Base-by-base conservation (phyloP, 2,329 filamentous ascomycete species). In the Graphiopsis chlorocephala region DNA sequence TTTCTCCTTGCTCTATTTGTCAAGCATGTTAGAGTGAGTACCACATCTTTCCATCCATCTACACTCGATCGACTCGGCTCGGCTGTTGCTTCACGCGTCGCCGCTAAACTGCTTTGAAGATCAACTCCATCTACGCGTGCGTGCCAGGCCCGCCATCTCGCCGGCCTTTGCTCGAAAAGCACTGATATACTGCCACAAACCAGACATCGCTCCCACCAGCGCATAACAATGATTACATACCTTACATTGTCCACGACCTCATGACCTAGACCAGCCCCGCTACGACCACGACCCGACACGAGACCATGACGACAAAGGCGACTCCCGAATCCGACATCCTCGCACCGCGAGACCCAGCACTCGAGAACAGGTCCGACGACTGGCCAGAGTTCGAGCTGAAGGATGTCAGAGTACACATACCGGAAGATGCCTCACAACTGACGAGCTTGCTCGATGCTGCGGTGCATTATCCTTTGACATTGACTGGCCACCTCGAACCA, bases 311-410 rank as follows among this genome's bases (percentile, higher is more conserved):
- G 65, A 65, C 8, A 48, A 72, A 65, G 26, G 57, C 67, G 72
- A 62, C 68, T 14, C 69, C 71, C 42, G 76, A 78, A 67, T 63
- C 65, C 66, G 71, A 78, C 14, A 67, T 83, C 64, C 76, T 83
- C 63, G 74, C 73, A 65, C 77, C 80, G 4, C 74, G 76, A 60
- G 75, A 79, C 68, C 76, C 77, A 47, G 72, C 77, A 42, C 69
- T 79, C 12, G 68, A 72, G 11, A 67, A 73, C 14, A 79, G 86
- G 69, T 69, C 67, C 48, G 72, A 76, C 67, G 77, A 86, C 17
- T 90, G 86, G 82, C 85, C 87, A 3, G 83, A 83, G 57, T 90
- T 90, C 72, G 79, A 85, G 6, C 79, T 92, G 48, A 80, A 74
- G 58, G 83, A 90, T 72, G 88, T 84, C 42, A 80, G 84, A 20